These are phyloP conservation scores for Aureobasidium subglaciale DNA, from an alignment of 2,329 filamentous ascomycete genomes.

Conservation along the genomic window DNA sequence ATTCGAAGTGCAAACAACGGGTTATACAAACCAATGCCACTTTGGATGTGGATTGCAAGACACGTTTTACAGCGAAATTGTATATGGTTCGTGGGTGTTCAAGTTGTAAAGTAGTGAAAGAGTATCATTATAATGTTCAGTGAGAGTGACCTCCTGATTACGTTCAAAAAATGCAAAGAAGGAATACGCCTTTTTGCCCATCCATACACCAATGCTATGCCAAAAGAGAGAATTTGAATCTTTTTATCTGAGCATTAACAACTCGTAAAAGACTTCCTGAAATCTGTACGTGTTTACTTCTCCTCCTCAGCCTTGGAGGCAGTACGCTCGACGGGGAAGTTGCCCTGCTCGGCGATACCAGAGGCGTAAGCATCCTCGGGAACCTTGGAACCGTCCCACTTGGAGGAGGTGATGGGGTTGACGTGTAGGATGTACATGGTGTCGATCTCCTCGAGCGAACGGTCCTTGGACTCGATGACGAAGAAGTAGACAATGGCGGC, in stretches of 20 bases:
- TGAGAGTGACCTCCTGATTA: slow-evolving; percentile 6
- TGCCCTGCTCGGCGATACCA: slow-evolving; percentile 10
- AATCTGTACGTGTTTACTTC: slow-evolving; percentile 8
- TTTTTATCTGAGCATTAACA: neutral
- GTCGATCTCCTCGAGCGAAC: slow-evolving; percentile 28
- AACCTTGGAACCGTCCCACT: slow-evolving; percentile 27
- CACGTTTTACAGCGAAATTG: too few relatives aligned
- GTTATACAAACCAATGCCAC: neutral
- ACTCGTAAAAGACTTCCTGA: slow-evolving; percentile 11
- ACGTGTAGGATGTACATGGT: slow-evolving; percentile 21
- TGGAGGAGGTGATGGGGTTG: slow-evolving; percentile 25
- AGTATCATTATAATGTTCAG: slow-evolving; percentile 4
- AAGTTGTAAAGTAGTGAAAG: neutral
- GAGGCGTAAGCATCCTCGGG: slow-evolving; percentile 20
- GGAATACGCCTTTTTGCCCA: slow-evolving; percentile 8
- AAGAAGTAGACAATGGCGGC: slow-evolving; percentile 34
- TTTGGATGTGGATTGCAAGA: neutral
- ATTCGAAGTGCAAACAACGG: neutral
- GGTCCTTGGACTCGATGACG: slow-evolving; percentile 32
- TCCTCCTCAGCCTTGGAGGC: slow-evolving; percentile 12
- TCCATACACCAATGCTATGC: slow-evolving; percentile 12
- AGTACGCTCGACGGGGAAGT: neutral
- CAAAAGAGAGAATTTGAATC: neutral
- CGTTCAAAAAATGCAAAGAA: slow-evolving; percentile 3
- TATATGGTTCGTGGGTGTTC: too few relatives aligned